A percentile compares a stretch with the other conserved stretches of the same genome.
Evolutionary conservation across 805 yeast species (phyloP).

Genomic region (Ogataea polymorpha): DNA sequence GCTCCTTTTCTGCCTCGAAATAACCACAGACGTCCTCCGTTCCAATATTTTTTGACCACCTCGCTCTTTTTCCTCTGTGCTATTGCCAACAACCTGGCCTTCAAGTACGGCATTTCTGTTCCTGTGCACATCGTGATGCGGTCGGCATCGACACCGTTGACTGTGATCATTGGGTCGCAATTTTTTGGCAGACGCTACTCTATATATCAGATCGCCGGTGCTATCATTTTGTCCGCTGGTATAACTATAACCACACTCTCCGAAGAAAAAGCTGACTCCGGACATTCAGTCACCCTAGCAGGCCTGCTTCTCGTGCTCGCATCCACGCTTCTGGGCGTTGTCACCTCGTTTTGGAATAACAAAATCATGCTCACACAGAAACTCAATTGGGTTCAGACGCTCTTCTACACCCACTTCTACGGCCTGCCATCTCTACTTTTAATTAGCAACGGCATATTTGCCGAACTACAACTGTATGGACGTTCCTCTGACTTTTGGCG

Average conservation of each 20-base stretch:
- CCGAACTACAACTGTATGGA: slow-evolving; percentile 14
- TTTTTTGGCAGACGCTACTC: slow-evolving; percentile 46
- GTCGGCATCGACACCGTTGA: slow-evolving; percentile 60
- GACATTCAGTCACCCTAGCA: slow-evolving; percentile 9
- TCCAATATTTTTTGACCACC: slow-evolving; percentile 45
- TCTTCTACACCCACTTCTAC: slow-evolving; percentile 58
- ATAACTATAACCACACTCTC: slow-evolving; percentile 41
- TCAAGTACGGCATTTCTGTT: slow-evolving; percentile 54
- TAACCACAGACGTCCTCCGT: slow-evolving; percentile 38
- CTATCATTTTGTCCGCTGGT: slow-evolving; percentile 52
- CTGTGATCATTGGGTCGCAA: slow-evolving; percentile 53
- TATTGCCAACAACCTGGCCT: slow-evolving; percentile 55
- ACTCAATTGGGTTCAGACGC: slow-evolving; percentile 55
- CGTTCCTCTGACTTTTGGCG: slow-evolving; percentile 6
- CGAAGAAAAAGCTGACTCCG: not conserved
- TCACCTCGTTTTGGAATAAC: slow-evolving; percentile 60
- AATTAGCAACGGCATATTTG: slow-evolving; percentile 26
- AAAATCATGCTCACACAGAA: slow-evolving; percentile 48
- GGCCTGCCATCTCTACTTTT: slow-evolving; percentile 52
- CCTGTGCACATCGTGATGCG: slow-evolving; percentile 67
- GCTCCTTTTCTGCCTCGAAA: slow-evolving; percentile 31
- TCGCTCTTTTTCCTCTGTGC: slow-evolving; percentile 49
- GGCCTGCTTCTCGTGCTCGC: slow-evolving; percentile 43
- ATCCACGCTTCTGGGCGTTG: slow-evolving; percentile 50
- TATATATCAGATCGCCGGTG: slow-evolving; percentile 45